These are phyloP conservation scores for Moricandia arvensis DNA, from an alignment of 345 rosid genomes.

Conservation along the genomic window DNA sequence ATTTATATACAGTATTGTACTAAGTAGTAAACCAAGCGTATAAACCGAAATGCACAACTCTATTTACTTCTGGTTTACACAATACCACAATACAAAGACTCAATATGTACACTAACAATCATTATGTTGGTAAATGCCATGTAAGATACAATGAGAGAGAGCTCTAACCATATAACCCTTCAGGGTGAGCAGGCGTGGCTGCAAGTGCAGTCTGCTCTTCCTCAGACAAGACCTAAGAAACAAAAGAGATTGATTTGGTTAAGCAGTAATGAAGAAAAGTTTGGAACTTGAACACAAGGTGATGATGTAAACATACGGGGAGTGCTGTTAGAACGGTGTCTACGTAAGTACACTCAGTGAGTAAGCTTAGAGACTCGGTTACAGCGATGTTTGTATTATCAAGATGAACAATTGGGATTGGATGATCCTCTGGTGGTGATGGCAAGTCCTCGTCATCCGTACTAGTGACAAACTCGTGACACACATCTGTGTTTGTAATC, in stretches of 20 bases:
- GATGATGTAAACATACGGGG: conserved; percentile 49
- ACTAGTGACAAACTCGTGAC: conserved; percentile 44
- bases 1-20: too few relatives aligned
- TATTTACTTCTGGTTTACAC: too few relatives aligned
- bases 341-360: conserved; percentile 56
- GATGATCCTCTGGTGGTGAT: conserved; percentile 39
- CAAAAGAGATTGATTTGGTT: not conserved
- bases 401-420: conserved; percentile 66
- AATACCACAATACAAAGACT: too few relatives aligned
- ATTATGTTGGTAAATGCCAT: too few relatives aligned
- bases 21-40: too few relatives aligned
- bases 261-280: not conserved
- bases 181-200: conserved; percentile 90
- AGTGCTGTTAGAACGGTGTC: conserved; percentile 71
- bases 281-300: not conserved
- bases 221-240: conserved; percentile 70
- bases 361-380: conserved; percentile 58
- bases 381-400: conserved; percentile 54
- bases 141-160: too few relatives aligned
- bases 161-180: conserved; percentile 71
- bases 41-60: too few relatives aligned
- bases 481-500: conserved; percentile 56
- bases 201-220: conserved; percentile 90
- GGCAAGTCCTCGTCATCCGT: conserved; percentile 53
- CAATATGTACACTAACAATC: too few relatives aligned